A percentile compares a stretch with the other conserved stretches of the same genome.
These are phyloP conservation scores for Eucalyptus pumila DNA, from an alignment of 345 rosid genomes.

Conservation along the genomic window DNA sequence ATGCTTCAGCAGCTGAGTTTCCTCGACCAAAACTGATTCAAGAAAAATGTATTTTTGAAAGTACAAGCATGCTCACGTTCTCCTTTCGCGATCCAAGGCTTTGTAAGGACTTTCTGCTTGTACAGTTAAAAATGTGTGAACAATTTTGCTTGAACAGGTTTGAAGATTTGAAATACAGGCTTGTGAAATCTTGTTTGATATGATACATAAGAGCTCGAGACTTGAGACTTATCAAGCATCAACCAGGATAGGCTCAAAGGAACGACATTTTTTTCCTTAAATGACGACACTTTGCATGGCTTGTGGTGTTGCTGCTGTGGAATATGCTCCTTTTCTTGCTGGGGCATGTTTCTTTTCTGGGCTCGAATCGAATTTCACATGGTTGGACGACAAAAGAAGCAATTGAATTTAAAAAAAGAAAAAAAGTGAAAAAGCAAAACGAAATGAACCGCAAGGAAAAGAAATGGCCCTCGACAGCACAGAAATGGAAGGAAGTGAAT, in stretches of 20 bases:
- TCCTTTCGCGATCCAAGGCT: background rate
- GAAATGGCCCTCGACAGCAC: background rate
- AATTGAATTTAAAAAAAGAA: background rate
- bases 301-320: background rate
- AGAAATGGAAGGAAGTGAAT: background rate
- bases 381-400: background rate
- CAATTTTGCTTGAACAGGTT: background rate
- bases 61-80: background rate
- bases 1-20: conserved; percentile 10
- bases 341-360: background rate
- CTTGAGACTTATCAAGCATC: background rate
- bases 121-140: background rate
- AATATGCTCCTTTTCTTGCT: background rate
- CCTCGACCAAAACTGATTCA: background rate
- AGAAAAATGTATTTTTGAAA: background rate
- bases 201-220: background rate
- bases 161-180: background rate
- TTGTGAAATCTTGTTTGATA: background rate
- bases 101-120: background rate
- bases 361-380: background rate
- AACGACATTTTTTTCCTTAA: background rate
- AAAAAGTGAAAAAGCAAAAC: background rate
- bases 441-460: background rate
- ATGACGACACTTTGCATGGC: background rate
- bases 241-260: background rate